These are phyloP conservation scores for Leccinum incarnatum DNA, from an alignment of 768 basidiomycete genomes.

Conservation along the genomic window DNA sequence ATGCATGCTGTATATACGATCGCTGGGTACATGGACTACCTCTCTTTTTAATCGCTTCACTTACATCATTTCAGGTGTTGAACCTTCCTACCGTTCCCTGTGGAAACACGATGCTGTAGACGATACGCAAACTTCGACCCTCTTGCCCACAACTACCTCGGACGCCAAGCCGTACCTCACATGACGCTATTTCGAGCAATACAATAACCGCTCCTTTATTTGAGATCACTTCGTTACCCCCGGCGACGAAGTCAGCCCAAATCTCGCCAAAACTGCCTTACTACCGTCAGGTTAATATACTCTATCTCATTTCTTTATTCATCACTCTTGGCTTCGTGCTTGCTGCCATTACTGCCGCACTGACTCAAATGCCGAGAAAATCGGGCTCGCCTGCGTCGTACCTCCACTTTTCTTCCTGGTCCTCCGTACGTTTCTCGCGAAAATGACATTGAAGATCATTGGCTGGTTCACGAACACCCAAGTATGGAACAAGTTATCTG, in stretches of 20 bases:
- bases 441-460: constrained; percentile 13
- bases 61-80: constrained; percentile 8
- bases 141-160: constrained; percentile 5
- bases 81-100: constrained; percentile 35
- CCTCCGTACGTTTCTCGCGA: constrained; percentile 27
- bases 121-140: constrained; percentile 14
- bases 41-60: constrained; percentile 1
- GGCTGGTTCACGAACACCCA: constrained; percentile 13
- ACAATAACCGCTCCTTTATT: constrained; percentile 23
- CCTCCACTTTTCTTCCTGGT: constrained; percentile 22
- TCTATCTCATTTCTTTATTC: constrained; percentile 29
- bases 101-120: constrained; percentile 37
- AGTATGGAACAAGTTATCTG: constrained; percentile 26
- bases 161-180: neutral
- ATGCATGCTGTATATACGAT: constrained; percentile 21
- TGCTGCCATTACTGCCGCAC: constrained; percentile 13
- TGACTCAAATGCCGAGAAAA: constrained; percentile 14
- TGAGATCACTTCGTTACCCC: constrained; percentile 35
- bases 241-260: constrained; percentile 17
- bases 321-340: constrained; percentile 24
- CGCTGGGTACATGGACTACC: constrained; percentile 13
- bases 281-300: constrained; percentile 24
- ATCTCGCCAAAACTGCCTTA: constrained; percentile 18
- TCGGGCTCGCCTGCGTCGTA: constrained; percentile 3
- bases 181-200: constrained; percentile 5